Percentiles rank a stretch among this genome's conserved stretches.
Evolutionary conservation across 208 protist species (phyloP).

Genomic region (Leishmania turanica): DNA sequence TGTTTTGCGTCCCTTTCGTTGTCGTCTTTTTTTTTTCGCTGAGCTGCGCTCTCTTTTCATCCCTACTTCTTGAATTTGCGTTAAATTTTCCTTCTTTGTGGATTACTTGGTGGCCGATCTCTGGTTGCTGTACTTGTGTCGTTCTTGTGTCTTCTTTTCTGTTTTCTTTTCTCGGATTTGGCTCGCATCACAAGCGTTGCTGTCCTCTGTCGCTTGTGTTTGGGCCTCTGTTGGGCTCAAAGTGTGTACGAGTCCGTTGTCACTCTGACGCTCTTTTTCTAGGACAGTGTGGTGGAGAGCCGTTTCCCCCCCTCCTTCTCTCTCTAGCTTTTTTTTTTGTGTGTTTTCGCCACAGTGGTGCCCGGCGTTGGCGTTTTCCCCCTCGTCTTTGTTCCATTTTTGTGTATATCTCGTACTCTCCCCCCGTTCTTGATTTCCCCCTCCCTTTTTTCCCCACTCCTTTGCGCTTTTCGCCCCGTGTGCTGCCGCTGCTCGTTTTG

Average conservation of each 20-base stretch:
- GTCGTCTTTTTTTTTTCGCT: neutral
- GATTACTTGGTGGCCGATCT: neutral
- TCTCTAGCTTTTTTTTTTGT: neutral
- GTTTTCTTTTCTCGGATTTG: neutral
- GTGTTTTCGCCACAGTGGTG: neutral
- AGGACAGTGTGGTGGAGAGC: neutral
- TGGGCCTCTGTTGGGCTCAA: neutral
- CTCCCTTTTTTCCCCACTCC: neutral
- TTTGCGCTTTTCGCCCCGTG: neutral
- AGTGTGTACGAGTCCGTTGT: neutral
- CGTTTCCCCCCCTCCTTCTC: neutral
- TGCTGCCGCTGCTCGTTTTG: neutral
- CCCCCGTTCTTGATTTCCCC: neutral
- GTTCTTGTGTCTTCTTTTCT: too few species aligned
- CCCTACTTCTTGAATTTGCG: neutral
- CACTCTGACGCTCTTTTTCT: slow-evolving; percentile 8
- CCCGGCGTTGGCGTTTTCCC: neutral
- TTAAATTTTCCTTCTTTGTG: neutral
- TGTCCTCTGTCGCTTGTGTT: neutral
- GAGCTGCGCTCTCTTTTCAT: neutral
- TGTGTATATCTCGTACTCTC: neutral
- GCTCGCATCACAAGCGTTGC: neutral
- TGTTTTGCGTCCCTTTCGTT: neutral
- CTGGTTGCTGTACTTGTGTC: neutral
- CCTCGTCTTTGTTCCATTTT: neutral